Base-by-base conservation (phyloP, 768 basidiomycete species). In the Calvatia gigantea region DNA sequence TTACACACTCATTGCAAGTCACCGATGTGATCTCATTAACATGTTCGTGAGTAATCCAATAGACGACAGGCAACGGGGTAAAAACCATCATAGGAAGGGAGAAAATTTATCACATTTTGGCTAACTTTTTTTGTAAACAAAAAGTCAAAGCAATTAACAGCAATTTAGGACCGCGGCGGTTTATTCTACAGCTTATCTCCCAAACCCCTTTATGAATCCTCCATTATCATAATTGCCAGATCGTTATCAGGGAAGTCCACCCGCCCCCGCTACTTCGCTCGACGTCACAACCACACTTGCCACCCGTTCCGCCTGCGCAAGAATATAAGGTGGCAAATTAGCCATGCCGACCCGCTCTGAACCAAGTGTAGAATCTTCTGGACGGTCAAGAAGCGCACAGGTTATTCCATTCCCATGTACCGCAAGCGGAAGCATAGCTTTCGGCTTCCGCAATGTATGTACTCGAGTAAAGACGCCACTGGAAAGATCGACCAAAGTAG, bases 341-440 rank as follows among this genome's bases (percentile, higher is more conserved):
- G 35, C 49, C 63, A 64, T 64, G 1, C 62, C 62, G 11, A 64
- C 62, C 19, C 58, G 58, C 27, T 56, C 47, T 7, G 56, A 49
- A 2, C 32, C 17, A 8, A 32, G n/a, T 0, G 39, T 52, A 5
- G 46, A 17, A 42, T 57, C 58, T 11, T 54, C 52, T 3, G 59
- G 35, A 3, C 58, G 57, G n/a, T 61, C 19, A 1, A 64, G 29
- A 6, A 64, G 53, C 58, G 63, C 61, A 45, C 63, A 64, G 1
- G 63, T 63, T 14, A 62, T 56, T 3, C 62, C 62, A 25, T 50
- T 59, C 9, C 60, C 60, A 42, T 61, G 60, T n/a, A 61, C 41
- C 8, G 60, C 60, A 17, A 61, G 50, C 14, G 56, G 55, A 6
- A 61, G 35, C 50, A 61, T 28, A 6, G 31, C 51, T 21, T 60